These are phyloP conservation scores for Tolypocladium capitatum DNA, from an alignment of 2,329 filamentous ascomycete species.

Conservation along the genomic window DNA sequence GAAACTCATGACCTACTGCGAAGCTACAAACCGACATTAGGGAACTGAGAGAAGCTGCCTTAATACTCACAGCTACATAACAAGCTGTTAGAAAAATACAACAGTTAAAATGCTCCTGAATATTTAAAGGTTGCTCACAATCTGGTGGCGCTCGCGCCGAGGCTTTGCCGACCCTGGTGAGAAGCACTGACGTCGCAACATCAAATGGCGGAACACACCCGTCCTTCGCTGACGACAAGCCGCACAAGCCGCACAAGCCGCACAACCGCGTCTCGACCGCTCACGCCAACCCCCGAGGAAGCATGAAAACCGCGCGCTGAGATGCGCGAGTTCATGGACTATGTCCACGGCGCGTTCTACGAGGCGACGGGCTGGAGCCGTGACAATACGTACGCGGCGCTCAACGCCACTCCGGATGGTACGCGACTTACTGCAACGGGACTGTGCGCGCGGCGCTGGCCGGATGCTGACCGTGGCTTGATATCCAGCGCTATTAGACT, in stretches of 20 bases:
- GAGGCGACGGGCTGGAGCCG: constrained; percentile 76
- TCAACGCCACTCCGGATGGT: constrained; percentile 77
- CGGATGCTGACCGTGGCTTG: not conserved
- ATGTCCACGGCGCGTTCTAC: constrained; percentile 84
- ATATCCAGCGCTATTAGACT: constrained; percentile 64
- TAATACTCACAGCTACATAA: not conserved
- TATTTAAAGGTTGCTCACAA: not conserved
- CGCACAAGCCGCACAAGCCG: not conserved
- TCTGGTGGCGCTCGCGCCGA: not conserved
- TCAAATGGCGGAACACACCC: not conserved
- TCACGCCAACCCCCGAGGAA: not conserved
- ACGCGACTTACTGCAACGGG: constrained; percentile 12
- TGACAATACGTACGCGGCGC: constrained; percentile 80
- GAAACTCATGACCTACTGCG: too few relatives aligned
- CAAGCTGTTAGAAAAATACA: not conserved
- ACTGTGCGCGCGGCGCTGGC: not conserved
- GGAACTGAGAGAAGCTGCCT: not conserved
- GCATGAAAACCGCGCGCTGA: constrained; percentile 18
- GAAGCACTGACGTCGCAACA: not conserved
- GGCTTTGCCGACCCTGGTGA: not conserved
- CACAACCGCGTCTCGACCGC: not conserved
- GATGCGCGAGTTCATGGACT: constrained; percentile 97
- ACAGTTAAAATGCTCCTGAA: not conserved
- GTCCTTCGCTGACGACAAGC: not conserved
- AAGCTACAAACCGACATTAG: not conserved